phyloP scores from a whole-genome alignment of 2,329 filamentous ascomycete species.

The Sarocladium kiliense region DNA sequence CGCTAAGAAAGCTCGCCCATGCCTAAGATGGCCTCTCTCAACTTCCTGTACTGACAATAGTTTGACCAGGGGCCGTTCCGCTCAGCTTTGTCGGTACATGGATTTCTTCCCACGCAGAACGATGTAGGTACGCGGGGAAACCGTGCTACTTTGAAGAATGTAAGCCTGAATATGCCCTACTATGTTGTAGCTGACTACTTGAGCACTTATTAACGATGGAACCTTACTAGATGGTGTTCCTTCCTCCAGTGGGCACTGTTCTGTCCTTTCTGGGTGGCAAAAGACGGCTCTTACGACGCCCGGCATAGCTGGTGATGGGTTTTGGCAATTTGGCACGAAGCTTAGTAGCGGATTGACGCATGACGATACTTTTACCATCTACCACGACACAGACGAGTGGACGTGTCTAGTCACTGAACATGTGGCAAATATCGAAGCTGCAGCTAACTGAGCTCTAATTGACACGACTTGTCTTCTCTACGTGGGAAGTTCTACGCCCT shows the following conservation, averaged over 20 bases:
- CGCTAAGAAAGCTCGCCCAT: constrained; percentile 12
- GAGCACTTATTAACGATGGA: constrained; percentile 17
- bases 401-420: constrained; percentile 40
- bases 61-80: neutral
- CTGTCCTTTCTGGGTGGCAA: constrained; percentile 24
- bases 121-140: constrained; percentile 21
- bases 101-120: constrained; percentile 20
- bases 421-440: constrained; percentile 18
- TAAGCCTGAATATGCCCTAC: constrained; percentile 14
- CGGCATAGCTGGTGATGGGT: constrained; percentile 29
- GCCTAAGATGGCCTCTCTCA: constrained; percentile 3
- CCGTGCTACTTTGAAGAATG: constrained; percentile 27
- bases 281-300: constrained; percentile 22
- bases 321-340: constrained; percentile 34
- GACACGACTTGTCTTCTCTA: too few relatives aligned
- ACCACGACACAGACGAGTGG: constrained; percentile 33
- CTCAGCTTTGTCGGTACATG: constrained; percentile 13
- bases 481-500: too few relatives aligned
- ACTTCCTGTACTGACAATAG: neutral
- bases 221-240: neutral
- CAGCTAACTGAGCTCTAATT: neutral
- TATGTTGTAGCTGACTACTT: constrained; percentile 2
- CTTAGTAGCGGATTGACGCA: constrained; percentile 34
- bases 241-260: constrained; percentile 42
- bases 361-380: constrained; percentile 40